A percentile compares a stretch with the other conserved stretches of the same genome.
phyloP scores from a whole-genome alignment of 2,329 filamentous ascomycete genomes.

The Hirsutella minnesotensis region DNA sequence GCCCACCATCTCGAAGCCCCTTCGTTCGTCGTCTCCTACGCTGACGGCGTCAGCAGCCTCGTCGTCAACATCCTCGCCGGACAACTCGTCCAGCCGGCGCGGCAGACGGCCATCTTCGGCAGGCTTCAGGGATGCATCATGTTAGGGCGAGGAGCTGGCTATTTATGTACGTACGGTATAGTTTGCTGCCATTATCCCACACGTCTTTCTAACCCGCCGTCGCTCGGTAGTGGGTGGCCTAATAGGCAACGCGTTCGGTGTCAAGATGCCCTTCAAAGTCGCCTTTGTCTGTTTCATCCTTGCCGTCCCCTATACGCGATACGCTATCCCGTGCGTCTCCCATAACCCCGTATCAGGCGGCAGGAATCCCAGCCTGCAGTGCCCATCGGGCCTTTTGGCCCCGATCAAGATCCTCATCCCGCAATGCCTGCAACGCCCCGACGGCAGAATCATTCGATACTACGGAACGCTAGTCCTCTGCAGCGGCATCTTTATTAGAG shows the following conservation, averaged over 20 bases:
- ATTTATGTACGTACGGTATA: conserved; percentile 42
- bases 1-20: background rate
- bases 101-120: conserved; percentile 54
- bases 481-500: conserved; percentile 53
- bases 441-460: conserved; percentile 40
- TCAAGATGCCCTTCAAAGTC: conserved; percentile 51
- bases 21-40: too few relatives aligned
- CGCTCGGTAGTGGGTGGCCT: conserved; percentile 50
- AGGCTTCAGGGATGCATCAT: conserved; percentile 54
- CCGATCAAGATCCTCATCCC: conserved; percentile 31
- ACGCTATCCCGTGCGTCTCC: background rate
- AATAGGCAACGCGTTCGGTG: conserved; percentile 50
- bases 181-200: too few relatives aligned
- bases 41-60: too few relatives aligned
- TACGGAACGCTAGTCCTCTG: conserved; percentile 54
- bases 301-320: conserved; percentile 26
- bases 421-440: conserved; percentile 36
- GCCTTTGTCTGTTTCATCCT: conserved; percentile 45
- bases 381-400: background rate
- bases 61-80: conserved; percentile 57
- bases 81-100: conserved; percentile 47
- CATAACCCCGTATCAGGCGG: background rate
- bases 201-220: too few relatives aligned
- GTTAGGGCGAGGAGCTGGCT: conserved; percentile 53
- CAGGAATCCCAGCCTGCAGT: background rate